phyloP scores from a whole-genome alignment of 2,329 filamentous ascomycete genomes.

The Cryphonectria japonica region DNA sequence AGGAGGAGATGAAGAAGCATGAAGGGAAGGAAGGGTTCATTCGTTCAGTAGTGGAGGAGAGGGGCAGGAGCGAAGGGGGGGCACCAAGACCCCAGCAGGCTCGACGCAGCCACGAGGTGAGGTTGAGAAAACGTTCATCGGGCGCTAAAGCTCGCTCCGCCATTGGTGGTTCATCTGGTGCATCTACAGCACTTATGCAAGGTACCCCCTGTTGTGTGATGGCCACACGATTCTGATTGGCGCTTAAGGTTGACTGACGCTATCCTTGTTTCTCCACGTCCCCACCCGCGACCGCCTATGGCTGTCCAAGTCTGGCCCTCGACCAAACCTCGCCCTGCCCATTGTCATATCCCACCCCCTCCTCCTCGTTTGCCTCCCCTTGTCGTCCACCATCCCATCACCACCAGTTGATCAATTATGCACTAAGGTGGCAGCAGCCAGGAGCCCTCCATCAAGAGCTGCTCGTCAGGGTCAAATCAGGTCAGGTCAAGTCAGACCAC shows the following conservation, averaged over 20 bases:
- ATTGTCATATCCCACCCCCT: background rate
- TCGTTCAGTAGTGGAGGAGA: background rate
- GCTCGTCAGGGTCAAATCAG: background rate
- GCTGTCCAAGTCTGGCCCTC: background rate
- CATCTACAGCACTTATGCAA: conserved; percentile 10
- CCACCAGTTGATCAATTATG: background rate
- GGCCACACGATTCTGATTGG: conserved; percentile 10
- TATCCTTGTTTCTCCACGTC: conserved; percentile 12
- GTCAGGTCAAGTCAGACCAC: background rate
- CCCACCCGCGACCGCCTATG: background rate
- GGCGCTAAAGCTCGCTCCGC: background rate
- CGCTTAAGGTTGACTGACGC: background rate
- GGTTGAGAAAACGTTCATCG: conserved; percentile 4
- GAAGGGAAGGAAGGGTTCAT: too few relatives aligned
- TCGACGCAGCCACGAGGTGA: conserved; percentile 8
- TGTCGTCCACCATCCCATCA: background rate
- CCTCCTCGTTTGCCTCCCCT: background rate
- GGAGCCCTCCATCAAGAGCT: background rate
- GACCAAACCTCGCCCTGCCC: background rate
- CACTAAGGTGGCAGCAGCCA: background rate
- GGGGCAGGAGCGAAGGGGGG: background rate
- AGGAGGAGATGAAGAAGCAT: too few relatives aligned
- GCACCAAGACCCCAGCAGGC: background rate
- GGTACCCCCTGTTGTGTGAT: conserved; percentile 18
- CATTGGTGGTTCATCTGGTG: conserved; percentile 10